Evolutionary conservation across 1,284 basidiomycete species (phyloP), one percentile per base, ranked within the genome.

Genomic region (Papiliotrema terrestris): DNA sequence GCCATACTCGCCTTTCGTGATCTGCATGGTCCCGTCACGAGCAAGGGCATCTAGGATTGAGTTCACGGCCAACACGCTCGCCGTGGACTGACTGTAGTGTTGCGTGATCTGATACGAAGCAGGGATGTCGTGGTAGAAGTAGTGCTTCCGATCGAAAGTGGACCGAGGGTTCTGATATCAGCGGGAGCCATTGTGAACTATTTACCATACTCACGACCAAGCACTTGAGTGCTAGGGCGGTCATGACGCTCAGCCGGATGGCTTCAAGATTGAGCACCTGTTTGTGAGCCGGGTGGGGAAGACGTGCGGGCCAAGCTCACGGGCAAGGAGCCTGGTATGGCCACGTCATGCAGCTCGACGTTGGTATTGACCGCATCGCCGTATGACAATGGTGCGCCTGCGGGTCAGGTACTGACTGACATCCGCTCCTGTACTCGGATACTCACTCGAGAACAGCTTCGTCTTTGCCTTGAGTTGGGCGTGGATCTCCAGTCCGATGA

Each of bases 41-140:
- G 94, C 91, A 49, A 97, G 79, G 0, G 95, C 91, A 29, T 86
- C 92, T 85, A 68, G 54, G 20, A 29, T 14, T 36, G 3, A 37
- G 2, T n/a, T 42, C 49, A 29, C 20, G 23, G 1, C 14, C 45
- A 8, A 41, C 19, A 25, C 14, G 22, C 8, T 23, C 17, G 38
- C 14, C 13, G 8, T 20, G 11, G 23, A 67, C 83, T 54, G 53
- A 88, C 87, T 81, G 74, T 98, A 97, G 63, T 91, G 88, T 70
- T 98, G 95, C 0, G 95, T 98, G 60, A 98, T 95, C 77, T 99
- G 96, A 75, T 94, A 98, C 0, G 94, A 95, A 2, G 87, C 81
- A 0, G 96, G 92, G 32, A 97, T 82, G 75, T 98, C 95, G 1
- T 91, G 84, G 72, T 99, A 98, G 76, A 98, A 98, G 73, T 98